Percentiles rank a stretch among this genome's conserved stretches.
phyloP scores from a whole-genome alignment of 2,329 filamentous ascomycete species.

The Gaeumannomyces sp. region DNA sequence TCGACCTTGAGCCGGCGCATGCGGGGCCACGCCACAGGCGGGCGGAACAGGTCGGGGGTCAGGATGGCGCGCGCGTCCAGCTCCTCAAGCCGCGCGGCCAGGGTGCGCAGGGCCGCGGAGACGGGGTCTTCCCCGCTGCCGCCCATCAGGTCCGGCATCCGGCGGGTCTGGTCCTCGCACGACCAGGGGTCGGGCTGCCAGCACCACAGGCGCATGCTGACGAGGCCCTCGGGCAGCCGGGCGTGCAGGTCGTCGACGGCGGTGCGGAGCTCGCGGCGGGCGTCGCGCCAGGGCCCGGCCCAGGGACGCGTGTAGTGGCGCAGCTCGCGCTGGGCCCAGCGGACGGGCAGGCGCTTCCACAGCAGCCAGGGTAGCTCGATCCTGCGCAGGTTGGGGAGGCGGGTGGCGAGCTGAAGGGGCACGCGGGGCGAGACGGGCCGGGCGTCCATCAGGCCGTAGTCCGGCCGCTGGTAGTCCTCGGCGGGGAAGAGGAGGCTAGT shows the following conservation, averaged over 20 bases:
- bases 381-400: slow-evolving; percentile 15
- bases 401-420: slow-evolving; percentile 16
- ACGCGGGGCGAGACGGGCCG: slow-evolving; percentile 17
- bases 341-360: slow-evolving; percentile 16
- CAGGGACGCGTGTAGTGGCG: slow-evolving; percentile 17
- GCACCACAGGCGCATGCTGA: slow-evolving; percentile 13
- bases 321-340: slow-evolving; percentile 7
- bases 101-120: slow-evolving; percentile 17
- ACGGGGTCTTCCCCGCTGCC: slow-evolving; percentile 17
- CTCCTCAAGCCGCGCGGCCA: slow-evolving; percentile 16
- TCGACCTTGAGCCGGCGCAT: slow-evolving; percentile 19
- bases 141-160: slow-evolving; percentile 11
- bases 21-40: slow-evolving; percentile 11
- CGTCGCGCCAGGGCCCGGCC: slow-evolving; percentile 20
- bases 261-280: slow-evolving; percentile 18
- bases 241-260: slow-evolving; percentile 14
- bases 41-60: slow-evolving; percentile 15
- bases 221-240: slow-evolving; percentile 11
- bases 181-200: neutral
- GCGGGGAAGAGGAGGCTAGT: neutral
- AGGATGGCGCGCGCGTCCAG: slow-evolving; percentile 19
- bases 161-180: neutral
- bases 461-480: neutral
- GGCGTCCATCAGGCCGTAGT: neutral
- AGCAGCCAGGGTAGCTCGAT: slow-evolving; percentile 16